Evolutionary conservation across 83 land plant genomes (phyloP).

Genomic region (Picea mariana): DNA sequence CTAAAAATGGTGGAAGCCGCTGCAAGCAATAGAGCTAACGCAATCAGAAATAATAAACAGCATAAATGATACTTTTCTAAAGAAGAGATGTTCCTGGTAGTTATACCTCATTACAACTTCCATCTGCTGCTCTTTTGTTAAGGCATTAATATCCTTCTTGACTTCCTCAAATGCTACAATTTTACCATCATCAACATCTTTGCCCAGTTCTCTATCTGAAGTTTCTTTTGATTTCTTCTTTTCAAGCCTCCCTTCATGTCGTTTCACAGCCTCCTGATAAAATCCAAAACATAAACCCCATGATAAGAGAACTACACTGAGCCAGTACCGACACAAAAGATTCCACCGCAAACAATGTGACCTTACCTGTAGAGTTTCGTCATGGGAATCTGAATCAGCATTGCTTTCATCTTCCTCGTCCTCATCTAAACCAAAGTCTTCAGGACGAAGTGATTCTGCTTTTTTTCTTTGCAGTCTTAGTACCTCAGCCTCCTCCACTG

Average conservation of each 20-base stretch:
- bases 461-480: slow-evolving; percentile 57
- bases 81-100: neutral
- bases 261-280: slow-evolving; percentile 21
- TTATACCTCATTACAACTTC: slow-evolving; percentile 71
- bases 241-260: slow-evolving; percentile 13
- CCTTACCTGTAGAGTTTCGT: neutral
- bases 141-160: slow-evolving; percentile 66
- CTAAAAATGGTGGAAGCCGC: neutral
- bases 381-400: slow-evolving; percentile 34
- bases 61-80: neutral
- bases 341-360: neutral
- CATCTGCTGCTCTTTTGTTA: slow-evolving; percentile 85
- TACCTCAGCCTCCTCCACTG: slow-evolving; percentile 82
- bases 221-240: slow-evolving; percentile 1
- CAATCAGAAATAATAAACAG: neutral
- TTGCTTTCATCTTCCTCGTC: slow-evolving; percentile 48
- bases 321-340: neutral
- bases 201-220: neutral
- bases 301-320: slow-evolving; percentile 1
- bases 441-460: slow-evolving; percentile 63
- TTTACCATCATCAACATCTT: slow-evolving; percentile 26
- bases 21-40: neutral
- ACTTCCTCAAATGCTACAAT: slow-evolving; percentile 44
- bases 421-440: slow-evolving; percentile 73
- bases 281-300: neutral